Evolutionary conservation across 2,329 filamentous ascomycete genomes (phyloP), one percentile per base, ranked within the genome.

Genomic region (Aspergillus pseudotamarii): DNA sequence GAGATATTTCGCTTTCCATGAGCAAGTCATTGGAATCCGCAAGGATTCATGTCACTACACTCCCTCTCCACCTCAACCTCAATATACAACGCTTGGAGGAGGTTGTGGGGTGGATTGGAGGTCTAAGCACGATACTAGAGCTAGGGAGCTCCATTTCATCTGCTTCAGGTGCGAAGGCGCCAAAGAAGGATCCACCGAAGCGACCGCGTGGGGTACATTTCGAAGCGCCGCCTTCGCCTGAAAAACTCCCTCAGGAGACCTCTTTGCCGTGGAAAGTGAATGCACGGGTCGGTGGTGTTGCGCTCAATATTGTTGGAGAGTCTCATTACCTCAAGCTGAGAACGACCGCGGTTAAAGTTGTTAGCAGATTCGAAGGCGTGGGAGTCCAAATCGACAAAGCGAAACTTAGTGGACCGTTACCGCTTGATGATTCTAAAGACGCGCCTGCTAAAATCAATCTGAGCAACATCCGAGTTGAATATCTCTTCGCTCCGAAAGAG

Each of bases 111-210:
- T 93, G 92, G 84, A 94, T 97, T 77, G 95, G 95, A 41, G 95
- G 95, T 0, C 82, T 99, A 50, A 97, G 94, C 75, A 93, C 93
- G 68, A 90, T 99, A 58, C 81, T 99, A 50, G 96, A 95, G 71
- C 86, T 97, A 75, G 92, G 93, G 66, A 91, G 87, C 63, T 97
- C 94, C 0, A 91, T 96, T 66, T 88, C 90, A 12, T 93, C 91
- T 0, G 90, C 87, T 64, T 85, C 87, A n/a, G 87, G 89, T 1
- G 71, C 77, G 67, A 74, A 79, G 72, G 74, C 70, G 14, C 76
- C 74, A 32, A 70, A 75, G 16, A 72, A 72, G 43, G 69, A 72
- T 56, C 59, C 64, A 51, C 72, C 69, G 66, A 71, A 78, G 64
- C 72, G 73, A 34, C 64, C 80, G 23, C 80, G 82, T 14, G 86